phyloP scores from a whole-genome alignment of 495 filamentous ascomycete genomes.

The Neurospora hispaniola region DNA sequence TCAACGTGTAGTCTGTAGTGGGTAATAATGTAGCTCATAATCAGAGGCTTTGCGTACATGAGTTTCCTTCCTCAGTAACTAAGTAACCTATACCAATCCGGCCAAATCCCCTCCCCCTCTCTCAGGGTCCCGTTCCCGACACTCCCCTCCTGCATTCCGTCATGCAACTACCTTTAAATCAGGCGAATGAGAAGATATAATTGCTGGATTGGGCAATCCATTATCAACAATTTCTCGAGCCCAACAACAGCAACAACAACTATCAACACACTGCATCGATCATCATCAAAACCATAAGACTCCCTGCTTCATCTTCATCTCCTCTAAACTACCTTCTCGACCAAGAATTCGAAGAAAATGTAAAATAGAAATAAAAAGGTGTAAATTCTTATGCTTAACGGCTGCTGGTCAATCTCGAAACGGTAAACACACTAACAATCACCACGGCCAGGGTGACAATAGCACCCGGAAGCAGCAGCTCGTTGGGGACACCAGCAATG shows the following conservation, averaged over 20 bases:
- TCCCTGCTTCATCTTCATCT: background rate
- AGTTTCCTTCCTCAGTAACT: background rate
- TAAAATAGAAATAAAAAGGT: background rate
- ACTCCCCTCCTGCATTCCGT: background rate
- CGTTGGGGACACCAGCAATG: conserved; percentile 88
- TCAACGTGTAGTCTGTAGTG: background rate
- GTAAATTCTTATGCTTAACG: conserved; percentile 31
- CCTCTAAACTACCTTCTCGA: background rate
- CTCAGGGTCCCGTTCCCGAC: background rate
- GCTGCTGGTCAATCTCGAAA: conserved; percentile 59
- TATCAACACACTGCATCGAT: background rate
- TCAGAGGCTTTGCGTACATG: background rate
- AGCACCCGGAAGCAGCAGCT: conserved; percentile 84
- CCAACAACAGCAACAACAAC: background rate
- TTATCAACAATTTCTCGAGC: background rate
- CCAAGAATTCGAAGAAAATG: background rate
- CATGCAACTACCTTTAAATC: background rate
- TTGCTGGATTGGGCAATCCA: background rate
- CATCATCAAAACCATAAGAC: background rate
- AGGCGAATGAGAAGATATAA: background rate
- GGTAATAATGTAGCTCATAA: background rate
- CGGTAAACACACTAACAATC: conserved; percentile 86
- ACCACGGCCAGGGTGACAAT: conserved; percentile 91
- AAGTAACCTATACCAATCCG: background rate
- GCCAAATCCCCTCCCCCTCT: background rate